Conservation (phyloP, 495 filamentous ascomycete genomes). For the Penicillium silybi region DNA sequence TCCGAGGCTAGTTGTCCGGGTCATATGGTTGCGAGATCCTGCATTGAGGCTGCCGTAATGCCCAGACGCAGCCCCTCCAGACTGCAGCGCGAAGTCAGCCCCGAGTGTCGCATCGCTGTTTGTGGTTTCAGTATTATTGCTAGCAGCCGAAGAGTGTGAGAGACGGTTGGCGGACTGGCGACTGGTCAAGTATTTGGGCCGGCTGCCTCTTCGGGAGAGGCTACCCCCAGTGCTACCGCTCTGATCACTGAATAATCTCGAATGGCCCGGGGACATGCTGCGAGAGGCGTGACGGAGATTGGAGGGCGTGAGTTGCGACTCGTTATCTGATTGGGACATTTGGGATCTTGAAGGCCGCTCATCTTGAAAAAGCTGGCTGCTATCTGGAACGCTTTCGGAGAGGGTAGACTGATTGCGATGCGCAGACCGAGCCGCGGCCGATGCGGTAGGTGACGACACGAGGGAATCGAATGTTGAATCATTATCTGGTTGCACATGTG, state of each 20-base stretch:
- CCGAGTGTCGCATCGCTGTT: slow-evolving; percentile 69
- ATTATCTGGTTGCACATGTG: slow-evolving; percentile 33
- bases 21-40: slow-evolving; percentile 51
- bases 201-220: slow-evolving; percentile 33
- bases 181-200: slow-evolving; percentile 70
- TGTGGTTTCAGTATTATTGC: slow-evolving; percentile 53
- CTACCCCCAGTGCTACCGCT: slow-evolving; percentile 26
- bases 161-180: slow-evolving; percentile 74
- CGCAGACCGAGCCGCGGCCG: slow-evolving; percentile 55
- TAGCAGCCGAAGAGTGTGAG: slow-evolving; percentile 69
- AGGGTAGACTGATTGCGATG: slow-evolving; percentile 22
- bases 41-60: slow-evolving; percentile 43
- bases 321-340: slow-evolving; percentile 18
- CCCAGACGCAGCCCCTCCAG: slow-evolving; percentile 72
- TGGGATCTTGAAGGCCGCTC: slow-evolving; percentile 23
- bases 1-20: slow-evolving; percentile 81
- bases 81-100: slow-evolving; percentile 83
- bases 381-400: slow-evolving; percentile 16
- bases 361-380: slow-evolving; percentile 24
- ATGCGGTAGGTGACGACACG: slow-evolving; percentile 64
- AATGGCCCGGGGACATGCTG: slow-evolving; percentile 37
- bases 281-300: slow-evolving; percentile 24
- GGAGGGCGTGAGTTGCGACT: slow-evolving; percentile 32
- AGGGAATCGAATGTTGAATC: slow-evolving; percentile 58
- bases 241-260: slow-evolving; percentile 31